Evolutionary conservation across 345 rosid species (phyloP).

Genomic region (Ailanthus altissimus): DNA sequence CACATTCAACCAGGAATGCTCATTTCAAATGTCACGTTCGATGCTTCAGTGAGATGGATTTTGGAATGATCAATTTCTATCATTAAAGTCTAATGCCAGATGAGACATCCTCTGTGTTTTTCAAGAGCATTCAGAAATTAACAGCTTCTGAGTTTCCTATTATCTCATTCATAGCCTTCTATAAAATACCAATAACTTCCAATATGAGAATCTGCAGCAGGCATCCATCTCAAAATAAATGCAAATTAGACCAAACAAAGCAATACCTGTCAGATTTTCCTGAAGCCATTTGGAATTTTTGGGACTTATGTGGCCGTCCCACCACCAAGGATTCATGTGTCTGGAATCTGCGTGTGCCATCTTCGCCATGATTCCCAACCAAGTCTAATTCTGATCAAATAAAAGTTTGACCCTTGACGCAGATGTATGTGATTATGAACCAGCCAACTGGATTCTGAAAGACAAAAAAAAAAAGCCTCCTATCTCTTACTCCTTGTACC

Average conservation of each 20-base stretch:
- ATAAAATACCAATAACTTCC: background rate
- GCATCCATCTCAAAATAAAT: slow-evolving; percentile 7
- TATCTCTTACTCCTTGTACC: slow-evolving; percentile 21
- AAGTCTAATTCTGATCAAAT: slow-evolving; percentile 14
- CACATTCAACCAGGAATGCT: background rate
- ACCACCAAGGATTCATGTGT: slow-evolving; percentile 96
- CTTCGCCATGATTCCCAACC: slow-evolving; percentile 52
- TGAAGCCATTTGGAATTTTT: slow-evolving; percentile 98
- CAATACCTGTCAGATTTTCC: slow-evolving; percentile 89
- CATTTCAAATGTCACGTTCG: no score
- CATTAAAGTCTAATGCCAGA: no score
- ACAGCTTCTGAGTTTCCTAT: no score
- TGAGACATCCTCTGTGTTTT: no score
- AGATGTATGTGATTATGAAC: slow-evolving; percentile 8
- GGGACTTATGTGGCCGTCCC: slow-evolving; percentile 96
- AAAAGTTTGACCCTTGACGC: slow-evolving; percentile 9
- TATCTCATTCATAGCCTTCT: no score
- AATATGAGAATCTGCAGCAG: background rate
- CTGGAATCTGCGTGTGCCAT: slow-evolving; percentile 44
- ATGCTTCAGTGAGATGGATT: no score
- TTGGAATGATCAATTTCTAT: no score
- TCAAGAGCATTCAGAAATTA: no score
- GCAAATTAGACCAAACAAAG: slow-evolving; percentile 15
- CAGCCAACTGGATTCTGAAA: slow-evolving; percentile 9
- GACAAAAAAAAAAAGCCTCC: slow-evolving; percentile 13